phyloP scores from a whole-genome alignment of 139 green algal genomes.

The Chlamydomonas incerta region DNA sequence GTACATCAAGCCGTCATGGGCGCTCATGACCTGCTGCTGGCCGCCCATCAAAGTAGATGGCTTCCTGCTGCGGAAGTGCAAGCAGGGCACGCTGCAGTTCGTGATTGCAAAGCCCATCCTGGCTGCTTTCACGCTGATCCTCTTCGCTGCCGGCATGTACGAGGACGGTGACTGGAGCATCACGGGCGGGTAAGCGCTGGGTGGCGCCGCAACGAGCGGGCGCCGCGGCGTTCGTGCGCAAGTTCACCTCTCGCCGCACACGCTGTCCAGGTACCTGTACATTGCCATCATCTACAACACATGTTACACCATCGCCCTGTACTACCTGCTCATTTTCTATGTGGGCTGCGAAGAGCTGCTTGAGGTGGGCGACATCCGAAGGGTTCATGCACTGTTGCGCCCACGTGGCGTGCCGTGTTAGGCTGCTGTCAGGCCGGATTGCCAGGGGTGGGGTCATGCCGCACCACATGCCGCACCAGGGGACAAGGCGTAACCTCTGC shows the following conservation, averaged over 20 bases:
- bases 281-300: conserved; percentile 95
- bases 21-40: conserved; percentile 92
- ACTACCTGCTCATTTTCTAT: conserved; percentile 96
- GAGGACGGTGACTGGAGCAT: conserved; percentile 85
- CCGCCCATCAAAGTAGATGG: conserved; percentile 87
- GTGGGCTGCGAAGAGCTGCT: conserved; percentile 93
- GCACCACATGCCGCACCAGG: no score
- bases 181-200: conserved; percentile 64
- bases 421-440: no score
- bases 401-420: no score
- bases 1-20: conserved; percentile 83
- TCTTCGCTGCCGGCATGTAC: conserved; percentile 84
- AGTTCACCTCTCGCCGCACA: no score
- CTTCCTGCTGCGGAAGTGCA: conserved; percentile 84
- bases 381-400: no score
- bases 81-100: conserved; percentile 95
- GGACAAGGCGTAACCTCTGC: no score
- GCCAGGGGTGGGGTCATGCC: no score
- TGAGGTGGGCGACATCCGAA: conserved; percentile 55
- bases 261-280: conserved; percentile 78
- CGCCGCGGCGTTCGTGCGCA: no score
- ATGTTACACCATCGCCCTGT: conserved; percentile 94
- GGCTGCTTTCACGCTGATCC: conserved; percentile 81
- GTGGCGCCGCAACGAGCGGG: no score
- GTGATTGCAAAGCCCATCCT: conserved; percentile 96